These are phyloP conservation scores for Sporothrix pseudoabietina DNA, from an alignment of 2,329 filamentous ascomycete genomes.

Conservation along the genomic window DNA sequence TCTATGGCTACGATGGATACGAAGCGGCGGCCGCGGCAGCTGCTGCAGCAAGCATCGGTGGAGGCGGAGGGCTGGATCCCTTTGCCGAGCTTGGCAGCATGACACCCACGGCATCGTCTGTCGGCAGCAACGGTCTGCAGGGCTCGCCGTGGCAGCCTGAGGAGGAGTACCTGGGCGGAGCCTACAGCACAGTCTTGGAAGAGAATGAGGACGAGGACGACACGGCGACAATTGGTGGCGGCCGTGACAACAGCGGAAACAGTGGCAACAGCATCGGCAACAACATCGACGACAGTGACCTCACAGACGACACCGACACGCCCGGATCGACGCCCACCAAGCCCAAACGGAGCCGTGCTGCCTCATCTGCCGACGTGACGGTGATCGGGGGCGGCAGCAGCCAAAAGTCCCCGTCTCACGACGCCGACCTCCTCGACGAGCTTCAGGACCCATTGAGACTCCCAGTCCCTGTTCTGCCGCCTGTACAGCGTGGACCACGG, in stretches of 20 bases:
- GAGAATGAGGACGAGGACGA: slow-evolving; percentile 33
- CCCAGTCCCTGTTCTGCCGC: slow-evolving; percentile 8
- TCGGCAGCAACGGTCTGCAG: neutral
- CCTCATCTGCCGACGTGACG: slow-evolving; percentile 27
- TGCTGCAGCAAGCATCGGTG: slow-evolving; percentile 35
- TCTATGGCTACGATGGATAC: slow-evolving; percentile 26
- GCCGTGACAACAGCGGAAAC: slow-evolving; percentile 35
- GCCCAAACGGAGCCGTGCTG: slow-evolving; percentile 15
- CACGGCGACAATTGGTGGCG: slow-evolving; percentile 30
- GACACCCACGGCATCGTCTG: neutral
- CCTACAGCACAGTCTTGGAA: slow-evolving; percentile 33
- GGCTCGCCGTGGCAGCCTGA: slow-evolving; percentile 29
- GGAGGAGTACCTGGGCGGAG: slow-evolving; percentile 27
- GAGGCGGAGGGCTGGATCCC: slow-evolving; percentile 22
- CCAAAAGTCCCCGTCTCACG: slow-evolving; percentile 1
- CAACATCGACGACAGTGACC: slow-evolving; percentile 35
- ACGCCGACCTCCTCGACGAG: neutral
- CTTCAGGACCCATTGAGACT: slow-evolving; percentile 3
- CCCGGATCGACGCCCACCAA: slow-evolving; percentile 13
- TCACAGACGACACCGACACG: slow-evolving; percentile 27
- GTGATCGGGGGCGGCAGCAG: slow-evolving; percentile 17
- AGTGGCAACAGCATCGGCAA: slow-evolving; percentile 36
- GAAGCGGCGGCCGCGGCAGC: slow-evolving; percentile 14
- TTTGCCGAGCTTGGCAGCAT: slow-evolving; percentile 28
- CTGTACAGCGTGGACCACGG: neutral